These are phyloP conservation scores for Aspergillus novoparasiticus DNA, from an alignment of 2,329 filamentous ascomycete genomes.

Conservation along the genomic window DNA sequence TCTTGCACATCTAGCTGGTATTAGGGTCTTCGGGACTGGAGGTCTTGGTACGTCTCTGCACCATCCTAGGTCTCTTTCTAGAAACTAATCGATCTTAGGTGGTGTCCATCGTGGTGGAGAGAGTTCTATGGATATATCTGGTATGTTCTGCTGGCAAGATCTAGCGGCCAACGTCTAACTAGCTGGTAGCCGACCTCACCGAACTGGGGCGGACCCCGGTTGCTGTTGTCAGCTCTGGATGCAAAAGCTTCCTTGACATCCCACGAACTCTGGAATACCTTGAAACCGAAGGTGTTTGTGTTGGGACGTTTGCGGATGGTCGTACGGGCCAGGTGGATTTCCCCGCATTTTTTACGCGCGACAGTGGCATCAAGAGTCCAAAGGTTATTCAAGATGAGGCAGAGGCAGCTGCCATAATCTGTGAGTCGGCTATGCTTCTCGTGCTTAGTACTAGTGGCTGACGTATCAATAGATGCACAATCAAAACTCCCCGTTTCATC, in stretches of 20 bases:
- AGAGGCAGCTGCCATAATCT: slow-evolving; percentile 86
- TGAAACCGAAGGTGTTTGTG: slow-evolving; percentile 71
- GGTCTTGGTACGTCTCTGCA: slow-evolving; percentile 63
- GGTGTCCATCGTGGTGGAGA: slow-evolving; percentile 91
- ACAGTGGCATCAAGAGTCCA: slow-evolving; percentile 81
- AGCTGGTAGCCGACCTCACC: slow-evolving; percentile 74
- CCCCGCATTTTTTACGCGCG: slow-evolving; percentile 88
- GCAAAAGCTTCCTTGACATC: slow-evolving; percentile 95
- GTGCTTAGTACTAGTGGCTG: slow-evolving; percentile 8
- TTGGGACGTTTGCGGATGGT: slow-evolving; percentile 88
- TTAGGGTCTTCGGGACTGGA: slow-evolving; percentile 91
- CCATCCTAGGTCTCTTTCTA: no score
- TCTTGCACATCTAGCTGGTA: slow-evolving; percentile 81
- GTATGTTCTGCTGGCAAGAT: slow-evolving; percentile 25
- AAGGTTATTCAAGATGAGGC: slow-evolving; percentile 71
- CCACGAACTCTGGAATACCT: slow-evolving; percentile 82
- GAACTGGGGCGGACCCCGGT: slow-evolving; percentile 89
- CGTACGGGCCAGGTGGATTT: slow-evolving; percentile 74
- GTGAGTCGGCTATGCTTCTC: slow-evolving; percentile 48
- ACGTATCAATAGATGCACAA: slow-evolving; percentile 63
- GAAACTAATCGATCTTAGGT: slow-evolving; percentile 43
- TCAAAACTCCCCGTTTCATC: slow-evolving; percentile 71
- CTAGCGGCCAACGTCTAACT: not conserved
- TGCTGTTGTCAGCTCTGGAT: slow-evolving; percentile 84
- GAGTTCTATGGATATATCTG: slow-evolving; percentile 83